Percentiles rank a stretch among this genome's conserved stretches.
These are phyloP conservation scores for Raffaelea deltoideospora DNA, from an alignment of 2,329 filamentous ascomycete species.

Conservation along the genomic window DNA sequence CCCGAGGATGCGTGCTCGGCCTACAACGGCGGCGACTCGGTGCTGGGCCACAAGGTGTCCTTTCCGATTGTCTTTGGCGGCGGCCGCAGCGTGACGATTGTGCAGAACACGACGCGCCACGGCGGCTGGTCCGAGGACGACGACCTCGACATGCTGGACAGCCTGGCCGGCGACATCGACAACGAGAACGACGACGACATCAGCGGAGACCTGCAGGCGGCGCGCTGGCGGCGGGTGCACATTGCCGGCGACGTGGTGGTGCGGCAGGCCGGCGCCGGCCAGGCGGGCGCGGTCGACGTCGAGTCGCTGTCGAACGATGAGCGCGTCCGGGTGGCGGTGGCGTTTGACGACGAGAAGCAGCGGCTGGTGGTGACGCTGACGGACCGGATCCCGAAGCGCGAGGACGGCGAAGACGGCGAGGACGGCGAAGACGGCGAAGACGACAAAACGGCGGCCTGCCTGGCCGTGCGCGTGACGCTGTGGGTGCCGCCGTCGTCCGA, in stretches of 20 bases:
- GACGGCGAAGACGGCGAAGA: conserved; percentile 1
- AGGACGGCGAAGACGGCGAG: neutral
- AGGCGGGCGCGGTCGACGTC: conserved; percentile 11
- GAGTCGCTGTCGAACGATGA: conserved; percentile 30
- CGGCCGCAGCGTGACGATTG: conserved; percentile 21
- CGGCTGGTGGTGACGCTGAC: conserved; percentile 17
- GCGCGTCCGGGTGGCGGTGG: conserved; percentile 18
- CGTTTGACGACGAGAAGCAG: conserved; percentile 21
- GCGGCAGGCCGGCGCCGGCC: conserved; percentile 13
- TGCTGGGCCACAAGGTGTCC: neutral
- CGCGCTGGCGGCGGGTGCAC: conserved; percentile 15
- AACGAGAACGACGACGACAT: conserved; percentile 1
- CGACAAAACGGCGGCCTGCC: conserved; percentile 24
- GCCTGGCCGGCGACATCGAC: conserved; percentile 5
- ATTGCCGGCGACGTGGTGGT: conserved; percentile 31
- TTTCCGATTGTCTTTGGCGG: conserved; percentile 20
- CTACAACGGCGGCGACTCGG: neutral
- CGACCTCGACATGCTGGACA: conserved; percentile 5
- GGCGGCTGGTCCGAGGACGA: neutral
- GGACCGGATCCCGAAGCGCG: conserved; percentile 2
- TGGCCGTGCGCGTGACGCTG: conserved; percentile 31
- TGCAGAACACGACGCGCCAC: conserved; percentile 18
- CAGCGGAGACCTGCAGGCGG: no score
- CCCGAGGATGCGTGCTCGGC: neutral
- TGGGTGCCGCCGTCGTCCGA: conserved; percentile 24